Evolutionary conservation across 805 yeast genomes (phyloP), one percentile per base, ranked within the genome.

Genomic region (Wickerhamomyces silvicola): DNA sequence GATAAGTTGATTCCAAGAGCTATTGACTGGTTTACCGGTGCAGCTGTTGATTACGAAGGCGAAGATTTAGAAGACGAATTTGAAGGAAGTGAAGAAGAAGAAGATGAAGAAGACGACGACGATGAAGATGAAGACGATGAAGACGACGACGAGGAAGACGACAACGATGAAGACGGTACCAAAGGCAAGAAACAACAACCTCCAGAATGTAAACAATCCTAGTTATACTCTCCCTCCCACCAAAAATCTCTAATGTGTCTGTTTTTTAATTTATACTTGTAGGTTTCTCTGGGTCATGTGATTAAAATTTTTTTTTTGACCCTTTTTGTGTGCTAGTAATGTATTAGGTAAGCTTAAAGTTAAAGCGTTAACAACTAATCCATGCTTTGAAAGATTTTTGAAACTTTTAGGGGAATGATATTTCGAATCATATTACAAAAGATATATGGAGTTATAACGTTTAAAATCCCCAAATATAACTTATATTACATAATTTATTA

Each of bases 11-110:
- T 92, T 41, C 97, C 97, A 41, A 78, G 96, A 56, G 97, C 97
- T 32, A 74, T 92, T 50, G 97, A 90, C 59, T 92, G 98, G 97
- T 92, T 87, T 60, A 90, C 98, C 8, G 98, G 98, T 29, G 86
- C 86, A 44, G 98, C 98, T 16, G 71, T 90, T 37, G 94, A 83
- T 36, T 75, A 72, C 10, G 86, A 70, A 8, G 84, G 72, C 12
- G 80, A 70, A 4, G 78, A 71, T 10, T 77, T 64, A 3, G 77
- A 65, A 6, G 83, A 72, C 11, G 83, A 73, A 60, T 37, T 78
- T 60, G 85, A 73, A 3, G 85, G 72, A 4, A 84, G 71, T 10
- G 78, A 67, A 18, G 81, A 70, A 26, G 82, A 70, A 10, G 81
- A 62, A 3, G 68, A 57, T 10, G 63, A 52, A 9, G 64, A 47